A percentile compares a stretch with the other conserved stretches of the same genome.
phyloP scores from a whole-genome alignment of 2,329 filamentous ascomycete species.

The Monilinia aucupariae region DNA sequence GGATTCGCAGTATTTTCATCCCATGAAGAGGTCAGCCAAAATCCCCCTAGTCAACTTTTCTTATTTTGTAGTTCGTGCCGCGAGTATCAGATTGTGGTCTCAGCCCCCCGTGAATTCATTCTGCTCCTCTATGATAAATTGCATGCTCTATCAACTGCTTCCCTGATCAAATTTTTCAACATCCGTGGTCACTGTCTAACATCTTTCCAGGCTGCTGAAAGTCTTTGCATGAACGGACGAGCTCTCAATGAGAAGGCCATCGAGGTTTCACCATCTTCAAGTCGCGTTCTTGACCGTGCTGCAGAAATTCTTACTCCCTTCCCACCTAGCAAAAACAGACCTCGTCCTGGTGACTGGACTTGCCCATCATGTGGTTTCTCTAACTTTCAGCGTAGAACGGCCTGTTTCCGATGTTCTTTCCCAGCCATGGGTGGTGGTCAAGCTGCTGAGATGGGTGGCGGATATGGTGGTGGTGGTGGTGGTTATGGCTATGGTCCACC shows the following conservation, averaged over 20 bases:
- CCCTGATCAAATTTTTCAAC: slow-evolving; percentile 33
- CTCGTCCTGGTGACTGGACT: slow-evolving; percentile 96
- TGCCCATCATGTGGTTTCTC: slow-evolving; percentile 98
- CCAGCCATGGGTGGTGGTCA: slow-evolving; percentile 82
- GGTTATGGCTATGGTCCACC: slow-evolving; percentile 65
- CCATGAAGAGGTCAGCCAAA: slow-evolving; percentile 77
- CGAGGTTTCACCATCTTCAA: slow-evolving; percentile 96
- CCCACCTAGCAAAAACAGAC: slow-evolving; percentile 96
- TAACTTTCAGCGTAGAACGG: slow-evolving; percentile 97
- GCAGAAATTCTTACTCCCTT: slow-evolving; percentile 95
- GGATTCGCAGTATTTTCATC: slow-evolving; percentile 98
- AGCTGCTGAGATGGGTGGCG: slow-evolving; percentile 62
- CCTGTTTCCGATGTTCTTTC: slow-evolving; percentile 98
- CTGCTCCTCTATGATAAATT: slow-evolving; percentile 33
- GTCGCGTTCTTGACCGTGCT: slow-evolving; percentile 88
- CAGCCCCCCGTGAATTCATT: slow-evolving; percentile 30
- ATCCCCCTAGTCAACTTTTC: slow-evolving; percentile 27
- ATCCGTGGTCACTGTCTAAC: slow-evolving; percentile 35
- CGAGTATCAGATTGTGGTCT: slow-evolving; percentile 28
- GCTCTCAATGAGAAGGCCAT: slow-evolving; percentile 98
- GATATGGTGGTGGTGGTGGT: slow-evolving; percentile 46
- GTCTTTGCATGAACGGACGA: slow-evolving; percentile 97
- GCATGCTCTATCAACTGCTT: slow-evolving; percentile 19
- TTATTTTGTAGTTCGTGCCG: slow-evolving; percentile 31
- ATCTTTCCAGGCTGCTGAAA: slow-evolving; percentile 75